A percentile compares a stretch with the other conserved stretches of the same genome.
Conservation (phyloP, 2,329 filamentous ascomycete genomes). For the Scedosporium boydii region DNA sequence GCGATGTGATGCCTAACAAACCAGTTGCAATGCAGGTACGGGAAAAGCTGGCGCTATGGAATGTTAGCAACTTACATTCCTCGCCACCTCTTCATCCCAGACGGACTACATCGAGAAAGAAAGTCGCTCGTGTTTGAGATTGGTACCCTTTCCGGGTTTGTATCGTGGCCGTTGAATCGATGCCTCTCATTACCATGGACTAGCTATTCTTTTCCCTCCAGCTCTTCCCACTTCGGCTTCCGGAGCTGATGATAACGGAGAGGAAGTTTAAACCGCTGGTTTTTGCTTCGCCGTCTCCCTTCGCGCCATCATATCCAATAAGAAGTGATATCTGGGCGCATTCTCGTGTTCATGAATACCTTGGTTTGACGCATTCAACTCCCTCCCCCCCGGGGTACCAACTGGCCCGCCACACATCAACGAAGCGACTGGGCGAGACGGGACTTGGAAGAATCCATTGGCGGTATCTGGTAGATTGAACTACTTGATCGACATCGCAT, state of each 20-base stretch:
- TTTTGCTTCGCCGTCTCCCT: neutral
- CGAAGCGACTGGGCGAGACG: neutral
- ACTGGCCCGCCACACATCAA: neutral
- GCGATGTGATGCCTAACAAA: neutral
- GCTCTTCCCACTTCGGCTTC: neutral
- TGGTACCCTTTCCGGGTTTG: neutral
- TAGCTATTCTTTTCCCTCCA: too few relatives aligned
- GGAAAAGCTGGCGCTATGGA: neutral
- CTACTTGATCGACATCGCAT: constrained; percentile 4
- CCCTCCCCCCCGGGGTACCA: neutral
- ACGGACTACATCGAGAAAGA: neutral
- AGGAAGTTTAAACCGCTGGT: neutral
- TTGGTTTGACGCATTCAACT: neutral
- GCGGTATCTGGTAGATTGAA: neutral
- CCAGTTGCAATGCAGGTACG: neutral
- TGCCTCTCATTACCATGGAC: neutral
- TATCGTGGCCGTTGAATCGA: neutral
- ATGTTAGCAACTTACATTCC: neutral
- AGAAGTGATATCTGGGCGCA: neutral
- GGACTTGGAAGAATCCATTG: neutral
- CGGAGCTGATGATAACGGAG: neutral
- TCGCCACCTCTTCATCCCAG: neutral
- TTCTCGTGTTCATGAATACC: neutral
- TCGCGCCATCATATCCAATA: neutral
- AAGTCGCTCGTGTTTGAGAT: neutral